These are phyloP conservation scores for Talaromyces sp. DNA, from an alignment of 2,329 filamentous ascomycete genomes.

Conservation along the genomic window DNA sequence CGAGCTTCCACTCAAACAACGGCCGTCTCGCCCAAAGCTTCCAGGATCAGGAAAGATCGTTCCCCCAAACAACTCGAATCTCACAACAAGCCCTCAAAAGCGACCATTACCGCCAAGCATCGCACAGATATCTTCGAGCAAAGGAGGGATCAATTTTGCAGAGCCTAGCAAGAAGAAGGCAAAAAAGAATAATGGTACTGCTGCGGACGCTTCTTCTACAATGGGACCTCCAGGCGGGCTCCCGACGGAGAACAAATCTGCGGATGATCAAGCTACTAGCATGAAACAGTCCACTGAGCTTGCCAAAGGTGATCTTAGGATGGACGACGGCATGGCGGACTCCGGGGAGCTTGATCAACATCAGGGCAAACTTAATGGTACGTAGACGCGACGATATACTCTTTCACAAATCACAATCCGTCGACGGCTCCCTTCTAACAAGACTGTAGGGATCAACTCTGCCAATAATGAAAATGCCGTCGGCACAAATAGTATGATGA, in stretches of 20 bases:
- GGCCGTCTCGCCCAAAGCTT: slow-evolving; percentile 49
- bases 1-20: slow-evolving; percentile 88
- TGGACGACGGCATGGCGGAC: slow-evolving; percentile 13
- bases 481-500: slow-evolving; percentile 72
- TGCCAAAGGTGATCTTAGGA: slow-evolving; percentile 27
- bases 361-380: slow-evolving; percentile 35
- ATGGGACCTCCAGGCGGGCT: slow-evolving; percentile 23
- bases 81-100: slow-evolving; percentile 43
- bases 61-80: slow-evolving; percentile 33
- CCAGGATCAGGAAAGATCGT: slow-evolving; percentile 49
- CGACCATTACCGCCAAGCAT: slow-evolving; percentile 35
- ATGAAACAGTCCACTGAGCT: slow-evolving; percentile 6
- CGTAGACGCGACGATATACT: slow-evolving; percentile 31
- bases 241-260: slow-evolving; percentile 27
- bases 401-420: slow-evolving; percentile 55
- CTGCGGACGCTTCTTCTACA: slow-evolving; percentile 24
- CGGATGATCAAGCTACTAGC: slow-evolving; percentile 37
- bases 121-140: slow-evolving; percentile 26
- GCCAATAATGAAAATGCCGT: slow-evolving; percentile 46
- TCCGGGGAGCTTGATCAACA: slow-evolving; percentile 21
- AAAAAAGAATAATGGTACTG: slow-evolving; percentile 42
- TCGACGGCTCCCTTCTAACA: slow-evolving; percentile 55
- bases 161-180: slow-evolving; percentile 46
- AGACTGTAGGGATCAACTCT: slow-evolving; percentile 32
- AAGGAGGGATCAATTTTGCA: slow-evolving; percentile 25